Percentiles rank a stretch among this genome's conserved stretches.
Conservation (phyloP, 108 stramenopile genomes). For the Nannochloropsis gaditana region DNA sequence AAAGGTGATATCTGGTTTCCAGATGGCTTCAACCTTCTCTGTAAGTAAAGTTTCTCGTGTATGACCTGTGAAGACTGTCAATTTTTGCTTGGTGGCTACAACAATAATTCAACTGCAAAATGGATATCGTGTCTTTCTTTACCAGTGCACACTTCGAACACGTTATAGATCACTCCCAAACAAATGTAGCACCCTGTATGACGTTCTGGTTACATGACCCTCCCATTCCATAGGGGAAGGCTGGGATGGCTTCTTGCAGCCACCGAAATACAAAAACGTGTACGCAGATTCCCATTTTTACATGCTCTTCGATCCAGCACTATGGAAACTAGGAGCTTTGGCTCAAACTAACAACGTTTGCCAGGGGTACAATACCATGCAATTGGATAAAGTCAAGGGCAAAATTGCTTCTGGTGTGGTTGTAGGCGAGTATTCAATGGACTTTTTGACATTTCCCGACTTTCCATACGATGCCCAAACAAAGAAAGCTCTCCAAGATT, state of each 20-base stretch:
- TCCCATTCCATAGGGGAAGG: not conserved
- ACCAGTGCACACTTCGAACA: too few relatives aligned
- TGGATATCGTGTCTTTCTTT: too few relatives aligned
- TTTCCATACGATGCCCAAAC: conserved; percentile 3
- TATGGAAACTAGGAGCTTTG: not conserved
- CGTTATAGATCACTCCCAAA: too few relatives aligned
- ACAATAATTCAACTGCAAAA: too few relatives aligned
- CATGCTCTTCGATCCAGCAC: conserved; percentile 16
- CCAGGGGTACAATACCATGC: conserved; percentile 16
- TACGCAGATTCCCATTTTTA: conserved; percentile 17
- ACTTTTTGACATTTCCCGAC: conserved; percentile 14
- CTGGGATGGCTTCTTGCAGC: conserved; percentile 3
- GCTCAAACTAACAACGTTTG: conserved; percentile 17
- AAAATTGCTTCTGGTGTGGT: conserved; percentile 17
- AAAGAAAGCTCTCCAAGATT: not conserved
- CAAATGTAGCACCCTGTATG: too few relatives aligned
- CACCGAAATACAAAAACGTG: not conserved
- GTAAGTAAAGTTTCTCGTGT: not conserved
- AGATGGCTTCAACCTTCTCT: conserved; percentile 16
- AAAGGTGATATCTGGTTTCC: conserved; percentile 3
- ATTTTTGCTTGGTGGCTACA: too few relatives aligned
- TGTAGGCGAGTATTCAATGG: not conserved
- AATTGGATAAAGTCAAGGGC: conserved; percentile 7
- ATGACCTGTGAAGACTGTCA: too few relatives aligned
- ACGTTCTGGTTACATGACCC: too few relatives aligned